Evolutionary conservation across 306 rosid genomes (phyloP), one percentile per base, ranked within the genome.

Genomic region (Hippophae tibetana): DNA sequence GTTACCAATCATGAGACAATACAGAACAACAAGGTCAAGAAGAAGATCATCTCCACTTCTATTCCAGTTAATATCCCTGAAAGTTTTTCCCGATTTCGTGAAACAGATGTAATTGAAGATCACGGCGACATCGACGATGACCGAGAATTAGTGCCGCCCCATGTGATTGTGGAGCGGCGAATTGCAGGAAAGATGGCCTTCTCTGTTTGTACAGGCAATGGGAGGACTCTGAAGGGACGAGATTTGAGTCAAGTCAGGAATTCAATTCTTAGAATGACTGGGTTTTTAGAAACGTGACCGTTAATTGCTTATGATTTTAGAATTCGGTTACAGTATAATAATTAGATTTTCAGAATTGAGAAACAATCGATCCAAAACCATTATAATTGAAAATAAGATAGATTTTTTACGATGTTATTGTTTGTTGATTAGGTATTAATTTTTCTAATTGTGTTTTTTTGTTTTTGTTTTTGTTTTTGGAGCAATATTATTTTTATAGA

Each of bases 221-320:
- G 99, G 23, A 69, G 99, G 68, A 85, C 99, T 1, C 82, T 92
- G 13, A 92, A 92, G 58, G 99, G 99, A 3, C 57, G 99, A 10
- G 96, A 88, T 71, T 83, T 92, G 79, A 81, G 95, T 42, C 76
- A 71, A 43, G 96, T 92, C 56, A 72, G 99, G 69, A 92, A 92
- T 54, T 81, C 93, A 0, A 71, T 92, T 74, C 96, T 88, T 5
- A 71, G 90, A 64, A 78, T 92, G 95, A 92, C 99, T 5, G 99
- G 99, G 0, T 92, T 92, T 68, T 72, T 92, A 25, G 98, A 90
- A 65, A 74, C 78, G 5, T 88, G 54, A 76, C 52, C 14, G 38
- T 31, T 31, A 31, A 31, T 31, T 2, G 38, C 38, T 31, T 31
- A 31, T 2, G 38, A 31, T 31, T 31, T 31, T 31, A 31, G 38